These are phyloP conservation scores for Nelumbo lutea DNA, from an alignment of 164 flowering plant species.

Conservation along the genomic window DNA sequence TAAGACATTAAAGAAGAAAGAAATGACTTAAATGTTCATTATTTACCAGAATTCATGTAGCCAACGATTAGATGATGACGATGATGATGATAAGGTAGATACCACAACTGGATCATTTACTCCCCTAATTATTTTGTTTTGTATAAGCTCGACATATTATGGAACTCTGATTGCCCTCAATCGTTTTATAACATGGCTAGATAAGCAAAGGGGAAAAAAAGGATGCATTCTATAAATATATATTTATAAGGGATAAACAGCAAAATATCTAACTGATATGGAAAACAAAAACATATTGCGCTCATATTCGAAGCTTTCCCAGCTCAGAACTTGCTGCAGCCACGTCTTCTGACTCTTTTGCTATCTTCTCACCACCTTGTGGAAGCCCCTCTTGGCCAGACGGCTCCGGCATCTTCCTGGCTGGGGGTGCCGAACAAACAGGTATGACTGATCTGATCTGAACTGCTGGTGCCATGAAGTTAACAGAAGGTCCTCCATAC, in stretches of 20 bases:
- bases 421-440: constrained; percentile 52
- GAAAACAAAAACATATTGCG: not conserved
- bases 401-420: constrained; percentile 19
- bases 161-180: too few relatives aligned
- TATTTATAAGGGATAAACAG: not conserved
- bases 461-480: constrained; percentile 49
- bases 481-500: constrained; percentile 8
- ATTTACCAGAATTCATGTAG: too few relatives aligned
- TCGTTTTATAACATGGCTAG: too few relatives aligned
- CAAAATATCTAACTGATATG: not conserved
- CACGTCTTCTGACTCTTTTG: constrained; percentile 17
- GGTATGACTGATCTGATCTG: constrained; percentile 53
- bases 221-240: constrained; percentile 1
- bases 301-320: constrained; percentile 27
- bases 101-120: too few relatives aligned
- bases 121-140: too few relatives aligned
- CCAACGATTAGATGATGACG: too few relatives aligned
- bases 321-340: constrained; percentile 20
- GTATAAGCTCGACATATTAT: too few relatives aligned
- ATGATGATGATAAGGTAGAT: too few relatives aligned
- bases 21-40: too few relatives aligned
- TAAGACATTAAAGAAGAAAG: too few relatives aligned
- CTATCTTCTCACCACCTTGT: constrained; percentile 13
- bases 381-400: constrained; percentile 13
- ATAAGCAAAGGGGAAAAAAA: not conserved